Evolutionary conservation across 1,284 basidiomycete species (phyloP).

Genomic region (Leccinum fallax): DNA sequence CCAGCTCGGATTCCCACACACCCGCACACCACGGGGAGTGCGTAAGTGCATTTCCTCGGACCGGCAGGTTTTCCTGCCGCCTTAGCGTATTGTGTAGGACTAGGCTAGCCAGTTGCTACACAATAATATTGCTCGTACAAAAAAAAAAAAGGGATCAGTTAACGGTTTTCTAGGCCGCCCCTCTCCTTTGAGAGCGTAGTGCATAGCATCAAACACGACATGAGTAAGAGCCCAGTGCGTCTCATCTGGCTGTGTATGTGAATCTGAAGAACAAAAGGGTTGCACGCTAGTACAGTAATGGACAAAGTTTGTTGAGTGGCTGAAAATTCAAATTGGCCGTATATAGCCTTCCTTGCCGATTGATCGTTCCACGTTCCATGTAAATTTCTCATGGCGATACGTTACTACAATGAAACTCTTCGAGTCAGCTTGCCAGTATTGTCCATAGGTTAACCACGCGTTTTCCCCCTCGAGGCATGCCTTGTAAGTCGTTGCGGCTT

Average conservation of each 20-base stretch:
- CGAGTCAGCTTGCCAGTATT: constrained; percentile 22
- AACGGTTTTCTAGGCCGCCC: constrained; percentile 91
- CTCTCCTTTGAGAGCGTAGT: constrained; percentile 64
- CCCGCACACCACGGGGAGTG: too few relatives aligned
- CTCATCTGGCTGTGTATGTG: constrained; percentile 55
- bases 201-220: constrained; percentile 60
- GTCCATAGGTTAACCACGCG: constrained; percentile 8
- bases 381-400: constrained; percentile 12
- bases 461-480: constrained; percentile 15
- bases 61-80: too few relatives aligned
- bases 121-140: too few relatives aligned
- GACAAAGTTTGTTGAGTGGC: background rate
- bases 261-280: background rate
- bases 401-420: background rate
- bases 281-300: too few relatives aligned
- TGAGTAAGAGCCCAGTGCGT: constrained; percentile 88
- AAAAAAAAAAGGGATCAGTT: constrained; percentile 52
- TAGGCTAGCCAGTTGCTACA: too few relatives aligned
- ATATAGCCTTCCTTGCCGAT: background rate
- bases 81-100: too few relatives aligned
- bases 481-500: constrained; percentile 1
- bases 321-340: constrained; percentile 1
- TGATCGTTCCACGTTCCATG: too few relatives aligned
- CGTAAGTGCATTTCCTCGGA: too few relatives aligned
- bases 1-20: too few relatives aligned